Evolutionary conservation across 192 early-diverging fungal species (phyloP).

Genomic region (Powellomyces hirtus): DNA sequence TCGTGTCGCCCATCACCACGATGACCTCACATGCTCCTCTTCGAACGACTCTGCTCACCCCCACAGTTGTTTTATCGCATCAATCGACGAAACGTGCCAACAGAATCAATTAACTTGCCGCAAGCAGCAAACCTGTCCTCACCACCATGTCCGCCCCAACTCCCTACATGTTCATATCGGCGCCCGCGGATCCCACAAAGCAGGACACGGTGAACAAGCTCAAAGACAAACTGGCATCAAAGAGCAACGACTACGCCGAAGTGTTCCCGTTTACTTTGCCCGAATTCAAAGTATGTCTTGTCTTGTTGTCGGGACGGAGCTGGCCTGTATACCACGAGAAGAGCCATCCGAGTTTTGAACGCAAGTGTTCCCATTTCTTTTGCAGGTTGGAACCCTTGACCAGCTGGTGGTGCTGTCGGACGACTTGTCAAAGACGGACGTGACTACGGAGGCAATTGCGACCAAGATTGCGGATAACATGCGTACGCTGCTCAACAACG

Average conservation of each 20-base stretch:
- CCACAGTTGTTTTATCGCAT: no score
- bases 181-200: conserved; percentile 85
- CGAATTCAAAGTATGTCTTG: conserved; percentile 76
- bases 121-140: no score
- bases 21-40: no score
- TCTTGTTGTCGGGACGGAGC: no score
- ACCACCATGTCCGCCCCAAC: not conserved
- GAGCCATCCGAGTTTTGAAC: no score
- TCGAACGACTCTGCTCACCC: no score
- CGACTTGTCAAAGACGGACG: conserved; percentile 86
- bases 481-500: conserved; percentile 65
- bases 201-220: conserved; percentile 64
- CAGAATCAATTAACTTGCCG: no score
- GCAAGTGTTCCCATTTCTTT: no score
- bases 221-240: conserved; percentile 66
- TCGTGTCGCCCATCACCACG: no score
- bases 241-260: conserved; percentile 69
- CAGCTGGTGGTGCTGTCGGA: conserved; percentile 90
- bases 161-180: conserved; percentile 65
- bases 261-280: conserved; percentile 83
- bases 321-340: no score
- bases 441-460: conserved; percentile 66
- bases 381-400: conserved; percentile 94
- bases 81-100: no score
- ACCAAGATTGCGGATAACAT: conserved; percentile 87